These are phyloP conservation scores for Termitomyces sp. DNA, from an alignment of 768 basidiomycete genomes.

Conservation along the genomic window DNA sequence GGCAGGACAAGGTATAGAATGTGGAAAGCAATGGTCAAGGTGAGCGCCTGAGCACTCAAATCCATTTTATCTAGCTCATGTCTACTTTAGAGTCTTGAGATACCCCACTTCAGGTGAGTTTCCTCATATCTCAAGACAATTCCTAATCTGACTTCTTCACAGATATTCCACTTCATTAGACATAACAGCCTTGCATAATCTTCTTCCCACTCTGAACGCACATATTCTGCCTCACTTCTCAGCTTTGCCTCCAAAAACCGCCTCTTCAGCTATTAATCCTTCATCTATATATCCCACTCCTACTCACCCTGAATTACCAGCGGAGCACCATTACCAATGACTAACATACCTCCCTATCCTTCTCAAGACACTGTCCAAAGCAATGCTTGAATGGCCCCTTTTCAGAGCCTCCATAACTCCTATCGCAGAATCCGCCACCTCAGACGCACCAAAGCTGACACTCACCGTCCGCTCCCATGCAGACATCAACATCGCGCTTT, in stretches of 20 bases:
- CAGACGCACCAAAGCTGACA: too few species aligned
- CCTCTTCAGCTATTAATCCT: constrained; percentile 31
- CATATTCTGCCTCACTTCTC: constrained; percentile 63
- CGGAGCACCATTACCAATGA: constrained; percentile 53
- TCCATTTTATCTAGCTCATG: neutral
- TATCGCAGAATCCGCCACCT: constrained; percentile 9
- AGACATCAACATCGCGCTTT: too few species aligned
- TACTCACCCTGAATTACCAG: constrained; percentile 39
- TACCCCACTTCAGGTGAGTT: constrained; percentile 78
- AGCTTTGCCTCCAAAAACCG: constrained; percentile 18
- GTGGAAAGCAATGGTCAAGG: constrained; percentile 91
- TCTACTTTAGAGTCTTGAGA: constrained; percentile 73
- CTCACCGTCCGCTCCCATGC: too few species aligned
- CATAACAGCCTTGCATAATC: constrained; percentile 60
- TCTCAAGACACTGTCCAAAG: constrained; percentile 74
- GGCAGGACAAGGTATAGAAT: constrained; percentile 77
- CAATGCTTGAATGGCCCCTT: constrained; percentile 84
- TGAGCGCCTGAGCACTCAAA: constrained; percentile 20
- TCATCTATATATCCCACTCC: constrained; percentile 37
- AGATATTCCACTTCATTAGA: constrained; percentile 78
- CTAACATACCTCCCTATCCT: constrained; percentile 83
- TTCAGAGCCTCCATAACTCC: constrained; percentile 74
- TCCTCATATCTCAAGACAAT: neutral
- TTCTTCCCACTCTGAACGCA: constrained; percentile 62
- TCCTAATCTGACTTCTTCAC: neutral